A percentile compares a stretch with the other conserved stretches of the same genome.
Evolutionary conservation across 1,139 yeast genomes (phyloP).

Genomic region (Taphrina sp.): DNA sequence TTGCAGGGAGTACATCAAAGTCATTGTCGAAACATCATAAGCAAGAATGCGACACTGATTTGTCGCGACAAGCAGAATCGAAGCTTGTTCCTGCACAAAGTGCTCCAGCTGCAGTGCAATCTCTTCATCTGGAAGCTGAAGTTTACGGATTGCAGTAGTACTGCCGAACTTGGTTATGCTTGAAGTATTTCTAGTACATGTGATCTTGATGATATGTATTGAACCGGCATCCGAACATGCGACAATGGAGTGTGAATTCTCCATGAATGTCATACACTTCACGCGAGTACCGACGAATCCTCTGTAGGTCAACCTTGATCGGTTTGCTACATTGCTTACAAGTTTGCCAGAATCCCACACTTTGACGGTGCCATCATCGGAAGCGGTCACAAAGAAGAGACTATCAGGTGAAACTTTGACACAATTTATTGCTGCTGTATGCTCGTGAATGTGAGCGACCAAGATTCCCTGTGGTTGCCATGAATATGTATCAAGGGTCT

Average conservation of each 20-base stretch:
- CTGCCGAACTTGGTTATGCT: constrained; percentile 43
- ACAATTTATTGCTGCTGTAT: constrained; percentile 54
- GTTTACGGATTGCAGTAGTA: constrained; percentile 51
- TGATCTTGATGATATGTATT: constrained; percentile 59
- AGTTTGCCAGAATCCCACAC: constrained; percentile 75
- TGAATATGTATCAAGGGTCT: neutral
- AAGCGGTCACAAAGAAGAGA: constrained; percentile 72
- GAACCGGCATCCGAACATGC: constrained; percentile 67
- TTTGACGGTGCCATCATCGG: constrained; percentile 77
- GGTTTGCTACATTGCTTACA: constrained; percentile 62
- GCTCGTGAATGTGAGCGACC: constrained; percentile 61
- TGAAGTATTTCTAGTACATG: constrained; percentile 46
- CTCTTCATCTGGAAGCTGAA: constrained; percentile 46
- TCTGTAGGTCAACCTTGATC: constrained; percentile 50
- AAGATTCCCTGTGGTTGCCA: constrained; percentile 53
- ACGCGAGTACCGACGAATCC: constrained; percentile 41
- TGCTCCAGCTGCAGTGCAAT: constrained; percentile 52
- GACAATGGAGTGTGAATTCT: constrained; percentile 63
- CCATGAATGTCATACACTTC: constrained; percentile 51
- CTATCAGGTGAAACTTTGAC: constrained; percentile 60
- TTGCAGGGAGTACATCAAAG: constrained; percentile 48
- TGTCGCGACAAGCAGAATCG: constrained; percentile 51
- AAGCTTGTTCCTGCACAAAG: constrained; percentile 38
- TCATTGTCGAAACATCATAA: constrained; percentile 63
- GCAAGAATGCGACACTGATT: constrained; percentile 56